Percentiles rank a stretch among this genome's conserved stretches.
Conservation (phyloP, 2,329 filamentous ascomycete species). For the Cylindrodendrum hubeiense region DNA sequence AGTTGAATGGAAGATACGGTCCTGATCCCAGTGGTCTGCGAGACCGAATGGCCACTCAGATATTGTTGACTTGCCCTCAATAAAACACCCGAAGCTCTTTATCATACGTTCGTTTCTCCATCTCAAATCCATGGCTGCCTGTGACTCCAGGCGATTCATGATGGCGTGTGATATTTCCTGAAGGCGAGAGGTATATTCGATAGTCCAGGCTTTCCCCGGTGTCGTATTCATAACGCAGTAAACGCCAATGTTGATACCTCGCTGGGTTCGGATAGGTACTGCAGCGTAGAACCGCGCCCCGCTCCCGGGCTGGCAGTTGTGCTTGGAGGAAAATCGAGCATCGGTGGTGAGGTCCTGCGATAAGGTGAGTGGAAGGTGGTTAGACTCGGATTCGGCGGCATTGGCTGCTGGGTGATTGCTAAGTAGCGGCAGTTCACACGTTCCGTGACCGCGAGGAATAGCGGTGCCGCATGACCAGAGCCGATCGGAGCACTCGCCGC, state of each 20-base stretch:
- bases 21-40: neutral
- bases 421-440: conserved; percentile 46
- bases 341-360: conserved; percentile 50
- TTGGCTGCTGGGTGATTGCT: neutral
- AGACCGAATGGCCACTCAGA: conserved; percentile 30
- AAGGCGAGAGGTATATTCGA: conserved; percentile 42
- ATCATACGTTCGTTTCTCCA: conserved; percentile 52
- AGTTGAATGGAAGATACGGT: no score
- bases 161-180: conserved; percentile 47
- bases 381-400: no score
- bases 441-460: conserved; percentile 44
- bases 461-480: conserved; percentile 48
- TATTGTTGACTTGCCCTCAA: conserved; percentile 49
- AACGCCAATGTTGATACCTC: conserved; percentile 58
- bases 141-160: conserved; percentile 52
- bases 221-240: conserved; percentile 49
- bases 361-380: conserved; percentile 47
- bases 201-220: no score
- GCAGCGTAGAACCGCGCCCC: conserved; percentile 54
- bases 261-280: conserved; percentile 54
- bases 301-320: conserved; percentile 39
- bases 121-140: conserved; percentile 42
- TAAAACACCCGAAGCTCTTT: conserved; percentile 50
- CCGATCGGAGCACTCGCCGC: conserved; percentile 34
- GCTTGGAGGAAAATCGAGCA: conserved; percentile 42